phyloP scores from a whole-genome alignment of 805 yeast species.

The Wickerhamomyces tratensis region DNA sequence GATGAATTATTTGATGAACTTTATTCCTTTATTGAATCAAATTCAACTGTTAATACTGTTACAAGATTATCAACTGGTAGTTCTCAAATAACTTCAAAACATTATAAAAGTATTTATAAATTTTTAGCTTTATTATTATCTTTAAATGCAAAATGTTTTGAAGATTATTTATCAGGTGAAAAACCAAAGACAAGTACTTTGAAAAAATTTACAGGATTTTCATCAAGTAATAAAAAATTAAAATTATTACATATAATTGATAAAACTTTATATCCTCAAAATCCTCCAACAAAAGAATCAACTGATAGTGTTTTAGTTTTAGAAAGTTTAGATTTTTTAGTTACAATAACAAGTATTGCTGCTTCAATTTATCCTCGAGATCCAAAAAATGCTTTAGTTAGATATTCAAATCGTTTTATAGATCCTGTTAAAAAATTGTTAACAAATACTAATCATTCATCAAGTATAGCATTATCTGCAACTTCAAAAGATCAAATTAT shows the following conservation, averaged over 20 bases:
- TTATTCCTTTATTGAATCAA: constrained; percentile 16
- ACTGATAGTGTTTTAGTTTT: constrained; percentile 13
- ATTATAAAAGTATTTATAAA: constrained; percentile 20
- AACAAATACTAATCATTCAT: constrained; percentile 7
- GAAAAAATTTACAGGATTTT: constrained; percentile 14
- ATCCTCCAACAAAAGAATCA: constrained; percentile 6
- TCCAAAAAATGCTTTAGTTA: constrained; percentile 18
- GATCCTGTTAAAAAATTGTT: constrained; percentile 12
- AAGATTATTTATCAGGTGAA: constrained; percentile 14
- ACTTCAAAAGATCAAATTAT: constrained; percentile 1
- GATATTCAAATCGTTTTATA: constrained; percentile 16
- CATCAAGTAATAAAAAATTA: constrained; percentile 12
- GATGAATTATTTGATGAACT: constrained; percentile 28
- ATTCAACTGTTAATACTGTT: neutral
- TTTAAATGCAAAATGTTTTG: constrained; percentile 22
- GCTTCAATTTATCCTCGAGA: constrained; percentile 18
- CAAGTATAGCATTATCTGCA: too few relatives aligned
- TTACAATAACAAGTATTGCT: constrained; percentile 23
- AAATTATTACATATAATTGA: constrained; percentile 11
- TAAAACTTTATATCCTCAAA: constrained; percentile 10
- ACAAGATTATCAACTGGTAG: constrained; percentile 5
- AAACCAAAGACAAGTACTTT: constrained; percentile 9
- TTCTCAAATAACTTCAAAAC: constrained; percentile 5
- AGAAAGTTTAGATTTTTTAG: constrained; percentile 21
- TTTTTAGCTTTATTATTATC: constrained; percentile 25